phyloP scores from a whole-genome alignment of 2,329 filamentous ascomycete species.

The Fusarium foetens region DNA sequence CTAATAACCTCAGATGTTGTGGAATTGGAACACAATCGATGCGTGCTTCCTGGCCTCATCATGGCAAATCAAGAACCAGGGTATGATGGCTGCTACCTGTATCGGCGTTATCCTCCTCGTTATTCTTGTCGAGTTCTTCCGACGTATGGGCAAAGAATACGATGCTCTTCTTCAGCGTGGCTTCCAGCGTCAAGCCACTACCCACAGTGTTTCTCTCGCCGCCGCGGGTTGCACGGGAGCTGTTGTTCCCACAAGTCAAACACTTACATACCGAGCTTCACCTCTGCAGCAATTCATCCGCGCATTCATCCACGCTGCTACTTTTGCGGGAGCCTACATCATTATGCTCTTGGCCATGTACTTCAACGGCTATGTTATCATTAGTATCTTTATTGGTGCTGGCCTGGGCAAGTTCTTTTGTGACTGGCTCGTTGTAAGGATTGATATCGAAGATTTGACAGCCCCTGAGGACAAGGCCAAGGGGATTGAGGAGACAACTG shows the following conservation, averaged over 20 bases:
- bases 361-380: constrained; percentile 78
- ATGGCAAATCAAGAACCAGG: constrained; percentile 77
- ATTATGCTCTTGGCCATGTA: constrained; percentile 76
- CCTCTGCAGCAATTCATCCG: constrained; percentile 72
- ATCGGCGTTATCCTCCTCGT: constrained; percentile 79
- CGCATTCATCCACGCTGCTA: constrained; percentile 72
- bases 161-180: constrained; percentile 71
- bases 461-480: constrained; percentile 38
- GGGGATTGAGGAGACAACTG: constrained; percentile 57
- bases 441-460: constrained; percentile 48
- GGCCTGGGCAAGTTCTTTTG: constrained; percentile 64
- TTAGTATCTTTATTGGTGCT: constrained; percentile 74
- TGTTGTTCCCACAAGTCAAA: constrained; percentile 37
- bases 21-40: constrained; percentile 81
- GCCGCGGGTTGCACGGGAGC: constrained; percentile 36
- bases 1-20: constrained; percentile 69
- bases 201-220: constrained; percentile 38
- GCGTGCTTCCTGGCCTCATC: constrained; percentile 74
- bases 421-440: constrained; percentile 60
- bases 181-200: constrained; percentile 49
- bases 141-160: constrained; percentile 76
- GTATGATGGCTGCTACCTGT: constrained; percentile 82
- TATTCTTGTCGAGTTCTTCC: constrained; percentile 75
- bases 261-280: constrained; percentile 62
- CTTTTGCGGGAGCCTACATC: constrained; percentile 80